These are phyloP conservation scores for Amanita thiersii DNA, from an alignment of 768 basidiomycete genomes.

Conservation along the genomic window DNA sequence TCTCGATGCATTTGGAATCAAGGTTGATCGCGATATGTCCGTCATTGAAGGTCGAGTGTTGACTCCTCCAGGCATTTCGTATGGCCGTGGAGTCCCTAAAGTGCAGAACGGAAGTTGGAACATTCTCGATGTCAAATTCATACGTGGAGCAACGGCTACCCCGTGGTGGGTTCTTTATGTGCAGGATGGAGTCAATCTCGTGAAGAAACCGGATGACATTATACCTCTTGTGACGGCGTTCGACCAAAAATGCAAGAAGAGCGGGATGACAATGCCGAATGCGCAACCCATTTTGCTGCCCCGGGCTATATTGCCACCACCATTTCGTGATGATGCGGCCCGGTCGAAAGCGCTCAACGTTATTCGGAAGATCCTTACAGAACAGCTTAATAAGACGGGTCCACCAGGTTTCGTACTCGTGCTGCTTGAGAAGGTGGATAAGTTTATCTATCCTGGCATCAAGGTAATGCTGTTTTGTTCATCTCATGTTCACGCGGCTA, in stretches of 20 bases:
- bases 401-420: conserved; percentile 66
- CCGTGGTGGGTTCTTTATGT: conserved; percentile 67
- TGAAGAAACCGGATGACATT: conserved; percentile 39
- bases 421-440: conserved; percentile 58
- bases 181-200: conserved; percentile 32
- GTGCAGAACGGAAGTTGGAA: conserved; percentile 70
- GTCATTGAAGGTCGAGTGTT: conserved; percentile 61
- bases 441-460: conserved; percentile 73
- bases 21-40: conserved; percentile 49
- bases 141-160: conserved; percentile 37
- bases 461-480: conserved; percentile 32
- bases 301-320: conserved; percentile 19
- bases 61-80: conserved; percentile 46
- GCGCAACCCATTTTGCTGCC: conserved; percentile 30
- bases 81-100: conserved; percentile 35
- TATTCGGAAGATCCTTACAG: conserved; percentile 34
- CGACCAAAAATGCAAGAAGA: conserved; percentile 39
- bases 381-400: conserved; percentile 14
- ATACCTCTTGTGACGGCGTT: conserved; percentile 43
- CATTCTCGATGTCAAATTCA: conserved; percentile 64
- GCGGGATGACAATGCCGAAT: conserved; percentile 48
- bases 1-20: conserved; percentile 49
- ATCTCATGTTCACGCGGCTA: background rate
- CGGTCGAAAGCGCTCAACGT: conserved; percentile 26
- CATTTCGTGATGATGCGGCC: conserved; percentile 21